These are phyloP conservation scores for Pseudotulostoma volvatum DNA, from an alignment of 495 filamentous ascomycete species.

Conservation along the genomic window DNA sequence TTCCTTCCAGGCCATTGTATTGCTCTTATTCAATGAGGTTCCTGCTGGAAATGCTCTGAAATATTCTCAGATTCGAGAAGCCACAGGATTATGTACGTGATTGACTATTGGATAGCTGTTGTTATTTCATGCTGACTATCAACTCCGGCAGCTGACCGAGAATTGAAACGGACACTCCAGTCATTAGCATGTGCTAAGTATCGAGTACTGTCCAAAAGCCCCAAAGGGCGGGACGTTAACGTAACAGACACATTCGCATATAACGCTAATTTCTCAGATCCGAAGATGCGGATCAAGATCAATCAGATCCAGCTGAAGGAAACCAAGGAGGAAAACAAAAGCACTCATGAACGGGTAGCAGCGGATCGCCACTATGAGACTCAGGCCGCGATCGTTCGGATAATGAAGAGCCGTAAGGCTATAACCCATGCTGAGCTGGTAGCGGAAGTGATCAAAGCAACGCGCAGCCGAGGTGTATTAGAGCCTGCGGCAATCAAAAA, in stretches of 20 bases:
- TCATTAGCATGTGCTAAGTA: conserved; percentile 81
- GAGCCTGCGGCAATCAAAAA: conserved; percentile 80
- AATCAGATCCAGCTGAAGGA: conserved; percentile 96
- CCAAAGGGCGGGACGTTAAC: conserved; percentile 67
- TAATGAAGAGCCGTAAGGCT: conserved; percentile 90
- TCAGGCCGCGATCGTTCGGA: conserved; percentile 89
- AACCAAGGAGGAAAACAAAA: conserved; percentile 79
- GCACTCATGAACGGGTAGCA: conserved; percentile 76
- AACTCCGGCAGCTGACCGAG: conserved; percentile 38
- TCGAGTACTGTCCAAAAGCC: conserved; percentile 72
- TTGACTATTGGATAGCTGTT: too few species aligned
- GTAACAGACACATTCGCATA: conserved; percentile 63
- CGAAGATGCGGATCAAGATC: conserved; percentile 89
- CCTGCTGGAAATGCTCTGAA: conserved; percentile 36
- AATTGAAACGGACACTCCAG: conserved; percentile 81
- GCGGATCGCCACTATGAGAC: conserved; percentile 88
- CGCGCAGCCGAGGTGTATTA: conserved; percentile 65
- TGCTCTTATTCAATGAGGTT: conserved; percentile 79
- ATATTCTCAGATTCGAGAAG: conserved; percentile 53
- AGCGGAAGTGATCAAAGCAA: conserved; percentile 74
- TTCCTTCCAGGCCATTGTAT: conserved; percentile 78
- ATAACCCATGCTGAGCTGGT: conserved; percentile 72
- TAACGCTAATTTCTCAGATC: conserved; percentile 58
- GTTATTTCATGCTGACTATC: conserved; percentile 11
- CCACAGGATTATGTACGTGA: conserved; percentile 49